Evolutionary conservation across 192 early-diverging fungal species (phyloP).

Genomic region (Funneliformis mosseae): DNA sequence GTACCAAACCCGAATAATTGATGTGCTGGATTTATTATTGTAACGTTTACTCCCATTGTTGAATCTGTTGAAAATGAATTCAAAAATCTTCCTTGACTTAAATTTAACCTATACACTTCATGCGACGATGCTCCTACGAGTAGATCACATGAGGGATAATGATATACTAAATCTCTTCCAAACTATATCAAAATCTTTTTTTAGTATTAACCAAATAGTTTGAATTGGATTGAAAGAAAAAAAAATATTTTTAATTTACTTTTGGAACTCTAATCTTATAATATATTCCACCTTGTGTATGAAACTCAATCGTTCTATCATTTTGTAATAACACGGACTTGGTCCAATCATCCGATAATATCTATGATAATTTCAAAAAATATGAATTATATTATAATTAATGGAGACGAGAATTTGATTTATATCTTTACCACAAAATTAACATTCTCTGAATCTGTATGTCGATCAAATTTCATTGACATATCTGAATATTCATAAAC

Average conservation of each 20-base stretch:
- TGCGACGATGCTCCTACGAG: slow-evolving; percentile 75
- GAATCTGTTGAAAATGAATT: slow-evolving; percentile 75
- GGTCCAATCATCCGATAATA: slow-evolving; percentile 97
- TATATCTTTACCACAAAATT: slow-evolving; percentile 58
- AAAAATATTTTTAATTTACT: slow-evolving; percentile 34
- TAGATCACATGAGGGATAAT: slow-evolving; percentile 90
- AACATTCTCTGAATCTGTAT: slow-evolving; percentile 92
- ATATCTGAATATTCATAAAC: slow-evolving; percentile 91
- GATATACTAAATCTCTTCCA: slow-evolving; percentile 89
- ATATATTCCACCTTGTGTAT: slow-evolving; percentile 93
- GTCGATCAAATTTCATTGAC: slow-evolving; percentile 98
- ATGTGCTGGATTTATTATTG: slow-evolving; percentile 87
- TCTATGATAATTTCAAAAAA: slow-evolving; percentile 42
- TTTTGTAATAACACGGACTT: slow-evolving; percentile 90
- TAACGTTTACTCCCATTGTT: slow-evolving; percentile 68
- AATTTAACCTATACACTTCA: slow-evolving; percentile 89
- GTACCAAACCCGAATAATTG: slow-evolving; percentile 91
- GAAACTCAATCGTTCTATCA: slow-evolving; percentile 91
- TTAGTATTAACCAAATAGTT: slow-evolving; percentile 5
- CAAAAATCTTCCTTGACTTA: slow-evolving; percentile 92
- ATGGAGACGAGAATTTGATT: neutral
- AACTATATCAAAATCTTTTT: slow-evolving; percentile 57
- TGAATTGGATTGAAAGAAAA: neutral
- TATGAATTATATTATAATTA: neutral
- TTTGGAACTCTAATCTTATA: slow-evolving; percentile 92